phyloP scores from a whole-genome alignment of 345 rosid species.

The Jatropha curcas region DNA sequence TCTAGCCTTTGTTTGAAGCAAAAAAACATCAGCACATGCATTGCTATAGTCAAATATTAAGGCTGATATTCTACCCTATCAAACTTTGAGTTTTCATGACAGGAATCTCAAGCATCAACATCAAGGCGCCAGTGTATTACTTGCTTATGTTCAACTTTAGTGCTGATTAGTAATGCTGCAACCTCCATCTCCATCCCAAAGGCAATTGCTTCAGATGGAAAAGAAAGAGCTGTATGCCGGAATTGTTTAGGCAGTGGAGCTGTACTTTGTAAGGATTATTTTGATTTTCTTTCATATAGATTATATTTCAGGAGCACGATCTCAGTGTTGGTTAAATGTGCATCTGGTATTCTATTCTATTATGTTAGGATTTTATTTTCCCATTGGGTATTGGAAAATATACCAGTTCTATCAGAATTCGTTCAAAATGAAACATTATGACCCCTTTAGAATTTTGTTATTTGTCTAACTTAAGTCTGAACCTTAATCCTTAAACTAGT shows the following conservation, averaged over 20 bases:
- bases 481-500: not conserved
- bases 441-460: not conserved
- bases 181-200: slow-evolving; percentile 43
- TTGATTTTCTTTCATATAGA: not conserved
- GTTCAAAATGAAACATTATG: not conserved
- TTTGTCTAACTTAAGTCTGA: not conserved
- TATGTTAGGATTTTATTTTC: not conserved
- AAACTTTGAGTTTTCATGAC: slow-evolving; percentile 12
- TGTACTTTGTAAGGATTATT: slow-evolving; percentile 62
- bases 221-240: slow-evolving; percentile 66
- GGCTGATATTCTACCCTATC: not conserved
- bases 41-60: not conserved
- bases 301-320: not conserved
- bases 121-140: slow-evolving; percentile 73
- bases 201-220: slow-evolving; percentile 54
- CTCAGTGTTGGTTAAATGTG: not conserved
- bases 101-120: slow-evolving; percentile 45
- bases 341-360: not conserved
- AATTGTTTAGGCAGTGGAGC: slow-evolving; percentile 87
- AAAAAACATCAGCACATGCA: not conserved
- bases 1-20: not conserved
- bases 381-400: not conserved
- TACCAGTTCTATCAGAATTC: not conserved
- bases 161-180: slow-evolving; percentile 46
- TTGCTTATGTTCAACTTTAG: slow-evolving; percentile 63